These are phyloP conservation scores for Trichoderma arundinaceum DNA, from an alignment of 2,329 filamentous ascomycete species.

Conservation along the genomic window DNA sequence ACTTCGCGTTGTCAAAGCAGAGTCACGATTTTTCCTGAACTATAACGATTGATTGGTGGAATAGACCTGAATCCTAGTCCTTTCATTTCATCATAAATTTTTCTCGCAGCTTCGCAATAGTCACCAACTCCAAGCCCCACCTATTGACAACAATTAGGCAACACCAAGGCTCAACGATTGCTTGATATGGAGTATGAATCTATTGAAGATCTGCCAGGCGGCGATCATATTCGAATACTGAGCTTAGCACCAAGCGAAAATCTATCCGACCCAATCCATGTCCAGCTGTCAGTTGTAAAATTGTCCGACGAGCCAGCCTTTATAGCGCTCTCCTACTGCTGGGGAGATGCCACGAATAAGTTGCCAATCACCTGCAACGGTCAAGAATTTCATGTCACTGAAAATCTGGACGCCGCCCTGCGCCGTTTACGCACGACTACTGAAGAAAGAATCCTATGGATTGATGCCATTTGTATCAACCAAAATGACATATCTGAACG, in stretches of 20 bases:
- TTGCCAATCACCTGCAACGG: conserved; percentile 11
- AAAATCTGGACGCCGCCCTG: conserved; percentile 20
- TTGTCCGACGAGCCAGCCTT: neutral
- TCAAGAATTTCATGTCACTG: conserved; percentile 13
- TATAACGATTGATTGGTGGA: neutral
- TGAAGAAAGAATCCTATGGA: conserved; percentile 27
- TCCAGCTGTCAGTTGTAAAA: neutral
- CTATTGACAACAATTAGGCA: neutral
- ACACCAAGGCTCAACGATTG: neutral
- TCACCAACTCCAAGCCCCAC: neutral
- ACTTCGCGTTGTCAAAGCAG: neutral
- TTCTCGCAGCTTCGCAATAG: neutral
- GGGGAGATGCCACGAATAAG: conserved; percentile 25
- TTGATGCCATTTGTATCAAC: conserved; percentile 12
- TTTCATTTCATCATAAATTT: neutral
- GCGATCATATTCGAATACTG: conserved; percentile 22
- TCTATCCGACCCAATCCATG: conserved; percentile 11
- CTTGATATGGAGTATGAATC: conserved; percentile 19
- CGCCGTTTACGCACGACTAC: conserved; percentile 7
- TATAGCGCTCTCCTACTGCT: conserved; percentile 19
- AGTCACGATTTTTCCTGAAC: neutral
- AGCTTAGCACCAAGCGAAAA: conserved; percentile 8
- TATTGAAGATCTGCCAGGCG: conserved; percentile 34
- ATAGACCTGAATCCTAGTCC: neutral
- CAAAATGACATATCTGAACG: conserved; percentile 17